Evolutionary conservation across 768 basidiomycete species (phyloP).

Genomic region (Tylopilus felleus): DNA sequence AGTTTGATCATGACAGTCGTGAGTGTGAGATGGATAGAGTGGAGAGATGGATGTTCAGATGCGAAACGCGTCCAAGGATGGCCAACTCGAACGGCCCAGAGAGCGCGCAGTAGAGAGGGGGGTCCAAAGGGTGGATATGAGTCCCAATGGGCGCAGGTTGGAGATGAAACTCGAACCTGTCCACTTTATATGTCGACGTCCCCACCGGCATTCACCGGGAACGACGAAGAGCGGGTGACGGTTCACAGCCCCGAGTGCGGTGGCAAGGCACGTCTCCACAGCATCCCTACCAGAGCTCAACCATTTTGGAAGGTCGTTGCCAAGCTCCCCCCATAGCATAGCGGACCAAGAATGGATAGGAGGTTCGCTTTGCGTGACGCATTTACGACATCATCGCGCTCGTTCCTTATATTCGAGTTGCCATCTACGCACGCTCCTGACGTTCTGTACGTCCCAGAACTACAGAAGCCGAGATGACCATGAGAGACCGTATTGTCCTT

Average conservation of each 20-base stretch:
- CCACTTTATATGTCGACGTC: neutral
- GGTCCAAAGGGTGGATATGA: neutral
- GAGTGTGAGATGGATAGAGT: neutral
- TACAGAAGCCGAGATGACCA: conserved; percentile 1
- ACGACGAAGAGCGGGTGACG: too few species aligned
- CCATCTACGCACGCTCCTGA: neutral
- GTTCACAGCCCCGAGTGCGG: too few species aligned
- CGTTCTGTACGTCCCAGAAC: conserved; percentile 3
- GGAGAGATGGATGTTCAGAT: neutral
- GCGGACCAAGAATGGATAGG: conserved; percentile 15
- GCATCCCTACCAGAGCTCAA: too few species aligned
- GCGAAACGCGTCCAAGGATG: too few species aligned
- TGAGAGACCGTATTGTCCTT: neutral
- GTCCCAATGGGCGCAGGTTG: conserved; percentile 3
- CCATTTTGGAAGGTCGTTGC: neutral
- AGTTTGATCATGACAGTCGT: conserved; percentile 37
- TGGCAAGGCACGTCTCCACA: too few species aligned
- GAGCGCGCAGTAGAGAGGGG: neutral
- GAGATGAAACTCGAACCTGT: neutral
- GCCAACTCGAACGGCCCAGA: neutral
- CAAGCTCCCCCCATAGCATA: too few species aligned
- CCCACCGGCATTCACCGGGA: neutral
- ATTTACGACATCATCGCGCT: neutral
- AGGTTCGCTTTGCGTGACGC: conserved; percentile 5
- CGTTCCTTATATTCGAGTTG: neutral